Evolutionary conservation across 1,284 basidiomycete genomes (phyloP), one percentile per base, ranked within the genome.

Genomic region (Ceratobasidium sp.): DNA sequence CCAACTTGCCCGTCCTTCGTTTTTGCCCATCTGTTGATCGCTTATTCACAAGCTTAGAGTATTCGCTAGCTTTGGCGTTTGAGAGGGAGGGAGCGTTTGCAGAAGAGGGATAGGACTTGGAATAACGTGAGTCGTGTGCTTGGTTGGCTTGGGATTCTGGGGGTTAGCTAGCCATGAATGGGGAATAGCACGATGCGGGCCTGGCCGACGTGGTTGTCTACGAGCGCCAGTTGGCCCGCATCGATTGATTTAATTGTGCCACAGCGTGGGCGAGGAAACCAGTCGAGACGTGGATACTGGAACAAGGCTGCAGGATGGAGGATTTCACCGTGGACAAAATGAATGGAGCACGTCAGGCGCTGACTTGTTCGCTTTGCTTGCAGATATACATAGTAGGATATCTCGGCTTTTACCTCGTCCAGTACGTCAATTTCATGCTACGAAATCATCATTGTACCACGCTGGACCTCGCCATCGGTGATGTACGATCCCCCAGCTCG

Each of bases 1-100:
- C 54, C 54, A 58, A 58, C 54, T 58, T 58, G 54, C 54, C 31
- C 54, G 54, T 58, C 54, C 6, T 19, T 58, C 54, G 29, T 58
- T 58, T 58, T 58, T 34, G 41, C 14, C 7, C 14, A 43, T 43
- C 41, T 8, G 14, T 43, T 43, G 41, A 14, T 14, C 14, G 7
- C 8, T 7, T 43, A 8, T 43, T 43, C 14, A 49, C n/a, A 49
- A 8, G n/a, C 13, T 41, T n/a, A n/a, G n/a, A n/a, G n/a, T n/a
- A n/a, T n/a, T n/a, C n/a, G n/a, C n/a, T n/a, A n/a, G n/a, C n/a
- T n/a, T n/a, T n/a, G n/a, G n/a, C n/a, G n/a, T n/a, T n/a, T n/a
- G n/a, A n/a, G 39, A 41, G 39, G 13, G 39, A 41, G 13, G 13
- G 6, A 41, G 6, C 39, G 13, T 41, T 13, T 6, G 13, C 13